Base-by-base conservation (phyloP, 495 filamentous ascomycete genomes). In the Hamigera avellanea region DNA sequence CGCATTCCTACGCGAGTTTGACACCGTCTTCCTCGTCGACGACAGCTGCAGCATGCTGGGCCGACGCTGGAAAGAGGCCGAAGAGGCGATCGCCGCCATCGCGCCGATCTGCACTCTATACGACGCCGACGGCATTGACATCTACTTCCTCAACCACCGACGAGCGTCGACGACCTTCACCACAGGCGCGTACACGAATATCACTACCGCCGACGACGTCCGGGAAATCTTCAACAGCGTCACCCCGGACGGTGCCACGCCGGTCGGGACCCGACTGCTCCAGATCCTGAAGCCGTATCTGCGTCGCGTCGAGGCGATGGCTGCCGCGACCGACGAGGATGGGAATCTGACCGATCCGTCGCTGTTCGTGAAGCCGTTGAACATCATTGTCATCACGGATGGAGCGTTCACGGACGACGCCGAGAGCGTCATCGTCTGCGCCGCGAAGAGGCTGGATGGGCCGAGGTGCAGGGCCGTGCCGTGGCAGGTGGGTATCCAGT, bases 321-420 rank as follows among this genome's bases (percentile, higher is more conserved):
- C 65, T 18, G 48, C 63, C 3, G 56, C 61, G 13, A 61, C 65
- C 19, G 56, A 60, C 6, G 61, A 69, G 12, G 57, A 56, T 14
- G 48, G 46, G 9, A 13, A 38, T 3, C 21, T 41, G 7, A 36
- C 12, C 3, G 35, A 47, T 16, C 26, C 33, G 0, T 18, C 34
- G 3, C 10, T 45, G 14, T 31, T 32, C 10, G 65, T 83, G 7
- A 91, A 86, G 50, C 89, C 89, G 1, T 57, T 98, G 16, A 96
- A 98, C 52, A 77, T 98, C 55, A 93, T 98, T 49, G 76, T 87
- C 29, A 80, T 98, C 32, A 98, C 91, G 0, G 91, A 98, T 54
- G 91, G 91, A 5, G 80, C 68, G 33, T 80, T 93, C 1, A 79
- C 72, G 2, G 93, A 96, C 46, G 84, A 89, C 44, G 70, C 81